Percentiles rank a stretch among this genome's conserved stretches.
phyloP scores from a whole-genome alignment of 305 asterid species.

The Striga hermonthica region DNA sequence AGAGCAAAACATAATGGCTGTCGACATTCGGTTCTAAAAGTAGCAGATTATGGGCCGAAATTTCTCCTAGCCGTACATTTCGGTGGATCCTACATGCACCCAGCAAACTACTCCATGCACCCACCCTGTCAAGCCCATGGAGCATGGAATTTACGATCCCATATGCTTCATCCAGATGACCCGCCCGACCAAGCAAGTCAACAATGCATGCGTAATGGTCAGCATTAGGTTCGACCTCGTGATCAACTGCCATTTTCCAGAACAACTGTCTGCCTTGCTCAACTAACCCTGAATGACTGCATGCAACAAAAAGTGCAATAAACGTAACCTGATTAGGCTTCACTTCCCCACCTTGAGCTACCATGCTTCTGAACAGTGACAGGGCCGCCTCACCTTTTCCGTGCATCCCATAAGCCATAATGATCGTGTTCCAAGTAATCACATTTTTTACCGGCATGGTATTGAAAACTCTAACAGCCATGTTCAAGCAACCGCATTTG shows the following conservation, averaged over 20 bases:
- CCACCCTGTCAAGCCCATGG: constrained; percentile 41
- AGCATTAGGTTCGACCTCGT: constrained; percentile 51
- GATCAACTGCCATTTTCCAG: constrained; percentile 46
- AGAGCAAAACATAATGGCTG: constrained; percentile 70
- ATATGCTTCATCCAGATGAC: constrained; percentile 61
- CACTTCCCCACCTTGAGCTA: constrained; percentile 40
- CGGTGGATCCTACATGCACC: constrained; percentile 71
- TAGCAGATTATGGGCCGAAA: constrained; percentile 58
- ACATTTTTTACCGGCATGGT: constrained; percentile 54
- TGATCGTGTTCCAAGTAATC: constrained; percentile 80
- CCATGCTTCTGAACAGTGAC: constrained; percentile 48
- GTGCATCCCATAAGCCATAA: constrained; percentile 79
- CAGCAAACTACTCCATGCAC: constrained; percentile 78
- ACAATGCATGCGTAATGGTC: constrained; percentile 78
- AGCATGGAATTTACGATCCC: constrained; percentile 54
- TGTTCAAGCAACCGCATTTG: constrained; percentile 68
- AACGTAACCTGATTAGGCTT: constrained; percentile 69
- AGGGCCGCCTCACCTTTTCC: constrained; percentile 70
- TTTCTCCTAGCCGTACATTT: constrained; percentile 67
- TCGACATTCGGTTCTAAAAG: constrained; percentile 63
- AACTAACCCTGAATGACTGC: constrained; percentile 80
- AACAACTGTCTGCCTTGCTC: constrained; percentile 61
- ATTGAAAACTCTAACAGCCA: constrained; percentile 63
- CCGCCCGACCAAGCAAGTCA: constrained; percentile 84
- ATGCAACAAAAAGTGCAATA: constrained; percentile 65